Evolutionary conservation across 2,329 filamentous ascomycete species (phyloP), one percentile per base, ranked within the genome.

Genomic region (Talaromyces rugulosus): DNA sequence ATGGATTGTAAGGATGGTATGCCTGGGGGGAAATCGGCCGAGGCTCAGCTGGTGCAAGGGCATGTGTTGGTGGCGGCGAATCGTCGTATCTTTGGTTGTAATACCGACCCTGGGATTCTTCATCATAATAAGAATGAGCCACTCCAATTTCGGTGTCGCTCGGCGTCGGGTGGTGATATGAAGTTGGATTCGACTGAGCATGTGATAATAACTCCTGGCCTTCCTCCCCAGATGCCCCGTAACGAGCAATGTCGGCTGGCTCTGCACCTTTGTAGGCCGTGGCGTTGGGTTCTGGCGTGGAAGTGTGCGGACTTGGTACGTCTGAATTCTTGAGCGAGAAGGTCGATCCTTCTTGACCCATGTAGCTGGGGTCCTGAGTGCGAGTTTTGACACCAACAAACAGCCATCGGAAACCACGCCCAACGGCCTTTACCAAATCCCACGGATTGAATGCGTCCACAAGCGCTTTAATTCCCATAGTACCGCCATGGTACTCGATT

Each of bases 371-470:
- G 59, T 80, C 78, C 47, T 71, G 61, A 55, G 70, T 74, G 53
- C 79, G 72, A 62, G 67, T 74, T 72, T 86, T 88, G 59, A 85
- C 83, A 50, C 91, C 91, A 16, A 91, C 85, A 65, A 93, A 88
- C 23, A 96, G 79, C 92, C 92, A 96, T 67, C 89, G 85, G 68
- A 91, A 84, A 27, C 90, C 89, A 57, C 92, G 85, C 8, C 88
- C 89, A 64, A 90, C 87, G 0, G 90, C 90, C 76, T 93, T 96
- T 70, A 91, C 77, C 50, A 96, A 84, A 73, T 96, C 92, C 87
- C 90, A 91, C 0, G 89, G 83, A 69, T 95, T 95, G 72, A 92
- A 82, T 1, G 90, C 87, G 68, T 94, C 88, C 1, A 81, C 72
- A 6, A 94, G 73, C 4, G 91, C 91, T 65, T 82, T 81, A 56